Evolutionary conservation across 345 rosid genomes (phyloP), one percentile per base, ranked within the genome.

Genomic region (Garcia nutans): DNA sequence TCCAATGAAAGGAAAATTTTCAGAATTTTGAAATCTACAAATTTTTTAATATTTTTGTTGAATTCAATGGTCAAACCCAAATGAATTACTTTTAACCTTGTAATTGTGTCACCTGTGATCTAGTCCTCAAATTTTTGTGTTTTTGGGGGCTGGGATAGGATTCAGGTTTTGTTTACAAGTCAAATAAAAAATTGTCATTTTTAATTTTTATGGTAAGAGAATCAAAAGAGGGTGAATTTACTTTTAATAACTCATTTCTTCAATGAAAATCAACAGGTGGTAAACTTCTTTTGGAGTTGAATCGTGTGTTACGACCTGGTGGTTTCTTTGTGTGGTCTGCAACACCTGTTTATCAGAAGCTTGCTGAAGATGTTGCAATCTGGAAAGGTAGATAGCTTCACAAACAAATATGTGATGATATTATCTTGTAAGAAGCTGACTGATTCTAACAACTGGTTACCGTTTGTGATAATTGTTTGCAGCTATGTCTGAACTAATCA

Each of bases 251-350:
- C 33, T 13, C 41, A 1, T 56, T 16, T 59, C 33, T 58, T 42
- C 20, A 10, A 15, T 45, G 33, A 50, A 44, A 59, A 47, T 66
- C 44, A 12, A 31, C 79, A 92, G 98, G 97, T 45, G 97, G 96
- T 71, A 94, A 92, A 85, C 96, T 94, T 74, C 94, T 94, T 52
- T 70, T 92, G 86, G 98, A 94, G 85, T 88, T 94, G 79, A 91
- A 94, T 82, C 96, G 98, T 70, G 80, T 91, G 57, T 59, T 94
- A 83, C 83, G 94, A 76, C 97, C 96, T 20, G 97, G 98, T 74
- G 98, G 96, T 68, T 89, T 87, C 89, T 94, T 94, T 86, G 83
- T 94, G 79, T 94, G 97, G 97, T 94, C 98, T 78, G 98, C 98
- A 80, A 92, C 98, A 84, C 98, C 98, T 70, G 94, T 94, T 76